These are phyloP conservation scores for Pseudozyma hubeiensis DNA, from an alignment of 1,284 basidiomycete species.

Conservation along the genomic window DNA sequence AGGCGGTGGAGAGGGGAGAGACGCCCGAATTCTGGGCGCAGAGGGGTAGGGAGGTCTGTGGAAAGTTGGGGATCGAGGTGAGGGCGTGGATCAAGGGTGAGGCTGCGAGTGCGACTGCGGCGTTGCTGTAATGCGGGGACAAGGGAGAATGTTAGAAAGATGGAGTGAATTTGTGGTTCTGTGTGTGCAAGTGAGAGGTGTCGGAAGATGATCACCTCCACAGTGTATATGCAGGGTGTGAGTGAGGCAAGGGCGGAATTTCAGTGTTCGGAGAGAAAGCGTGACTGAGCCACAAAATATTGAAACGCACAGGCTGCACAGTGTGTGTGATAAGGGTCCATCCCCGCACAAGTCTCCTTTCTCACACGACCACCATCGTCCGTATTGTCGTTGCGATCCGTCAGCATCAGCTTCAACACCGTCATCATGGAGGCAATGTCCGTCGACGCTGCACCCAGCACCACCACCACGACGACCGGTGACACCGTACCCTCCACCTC, in stretches of 20 bases:
- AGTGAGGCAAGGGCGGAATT: not conserved
- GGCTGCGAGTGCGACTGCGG: constrained; percentile 27
- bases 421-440: constrained; percentile 23
- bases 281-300: not conserved
- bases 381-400: no score
- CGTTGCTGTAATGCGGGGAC: constrained; percentile 6
- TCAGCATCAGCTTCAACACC: not conserved
- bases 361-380: constrained; percentile 6
- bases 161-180: not conserved
- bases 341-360: not conserved
- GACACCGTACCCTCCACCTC: not conserved
- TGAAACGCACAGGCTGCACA: no score
- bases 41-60: constrained; percentile 27
- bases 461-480: not conserved
- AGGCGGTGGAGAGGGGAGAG: not conserved
- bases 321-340: constrained; percentile 12
- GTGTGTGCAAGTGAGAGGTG: not conserved
- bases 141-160: no score
- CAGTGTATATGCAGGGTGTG: not conserved
- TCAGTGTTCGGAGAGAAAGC: not conserved
- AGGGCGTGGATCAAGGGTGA: constrained; percentile 27
- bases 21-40: constrained; percentile 40
- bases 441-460: constrained; percentile 9
- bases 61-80: constrained; percentile 33
- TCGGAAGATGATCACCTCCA: not conserved